A percentile compares a stretch with the other conserved stretches of the same genome.
phyloP scores from a whole-genome alignment of 106 monocot species.

The Xerophyta viscosa region DNA sequence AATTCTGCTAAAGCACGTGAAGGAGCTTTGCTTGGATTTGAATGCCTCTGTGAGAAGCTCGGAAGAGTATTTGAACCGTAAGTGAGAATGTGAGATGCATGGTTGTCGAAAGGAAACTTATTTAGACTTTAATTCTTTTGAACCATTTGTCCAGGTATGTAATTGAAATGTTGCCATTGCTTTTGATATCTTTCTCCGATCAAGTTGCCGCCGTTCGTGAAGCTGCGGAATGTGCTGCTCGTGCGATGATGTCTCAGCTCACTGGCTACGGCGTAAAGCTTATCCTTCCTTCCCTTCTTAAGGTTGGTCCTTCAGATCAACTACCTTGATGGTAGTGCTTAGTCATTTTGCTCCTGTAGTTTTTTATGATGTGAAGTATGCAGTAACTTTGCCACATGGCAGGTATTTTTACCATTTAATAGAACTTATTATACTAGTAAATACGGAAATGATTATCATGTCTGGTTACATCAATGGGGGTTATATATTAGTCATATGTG shows the following conservation, averaged over 20 bases:
- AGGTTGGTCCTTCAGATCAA: slow-evolving; percentile 23
- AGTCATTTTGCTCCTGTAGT: no score
- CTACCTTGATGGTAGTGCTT: no score
- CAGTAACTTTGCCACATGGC: no score
- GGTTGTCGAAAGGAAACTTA: not conserved
- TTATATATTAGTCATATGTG: no score
- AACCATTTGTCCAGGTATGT: slow-evolving; percentile 58
- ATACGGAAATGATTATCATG: no score
- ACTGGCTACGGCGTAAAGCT: slow-evolving; percentile 95
- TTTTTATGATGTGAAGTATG: no score
- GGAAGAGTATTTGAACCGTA: slow-evolving; percentile 98
- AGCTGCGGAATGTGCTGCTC: slow-evolving; percentile 97
- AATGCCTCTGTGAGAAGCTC: slow-evolving; percentile 96
- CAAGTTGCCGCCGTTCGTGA: slow-evolving; percentile 91
- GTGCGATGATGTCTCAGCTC: slow-evolving; percentile 97
- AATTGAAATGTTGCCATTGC: slow-evolving; percentile 84
- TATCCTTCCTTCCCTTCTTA: slow-evolving; percentile 92
- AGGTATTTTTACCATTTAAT: no score
- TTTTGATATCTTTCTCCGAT: slow-evolving; percentile 96
- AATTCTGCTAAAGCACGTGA: slow-evolving; percentile 89
- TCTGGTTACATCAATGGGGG: no score
- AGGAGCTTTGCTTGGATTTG: slow-evolving; percentile 93
- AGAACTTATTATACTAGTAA: no score
- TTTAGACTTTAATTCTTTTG: slow-evolving; percentile 1
- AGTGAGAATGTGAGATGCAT: slow-evolving; percentile 34